These are phyloP conservation scores for Pseudogymnoascus sp. DNA, from an alignment of 2,329 filamentous ascomycete genomes.

Conservation along the genomic window DNA sequence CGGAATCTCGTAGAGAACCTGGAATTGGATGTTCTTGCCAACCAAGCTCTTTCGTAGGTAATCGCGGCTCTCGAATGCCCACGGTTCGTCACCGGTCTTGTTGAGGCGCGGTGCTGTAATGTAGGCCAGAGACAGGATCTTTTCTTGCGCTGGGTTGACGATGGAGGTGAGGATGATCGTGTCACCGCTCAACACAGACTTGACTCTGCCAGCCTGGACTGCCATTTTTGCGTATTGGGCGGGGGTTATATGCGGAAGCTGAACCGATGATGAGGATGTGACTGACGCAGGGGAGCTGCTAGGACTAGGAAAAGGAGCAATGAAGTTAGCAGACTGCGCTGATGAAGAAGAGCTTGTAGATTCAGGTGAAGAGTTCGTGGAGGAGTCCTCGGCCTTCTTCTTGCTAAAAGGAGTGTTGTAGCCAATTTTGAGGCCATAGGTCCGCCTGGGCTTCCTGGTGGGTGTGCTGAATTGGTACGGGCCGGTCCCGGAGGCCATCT, in stretches of 20 bases:
- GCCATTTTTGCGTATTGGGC: slow-evolving; percentile 27
- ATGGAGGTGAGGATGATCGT: slow-evolving; percentile 77
- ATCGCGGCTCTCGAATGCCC: slow-evolving; percentile 90
- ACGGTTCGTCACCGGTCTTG: slow-evolving; percentile 86
- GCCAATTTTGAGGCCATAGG: background rate
- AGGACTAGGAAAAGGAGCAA: slow-evolving; percentile 17
- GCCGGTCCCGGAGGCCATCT: background rate
- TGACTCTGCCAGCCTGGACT: slow-evolving; percentile 62
- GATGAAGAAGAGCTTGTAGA: background rate
- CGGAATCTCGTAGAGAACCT: slow-evolving; percentile 79
- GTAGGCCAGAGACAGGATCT: slow-evolving; percentile 83
- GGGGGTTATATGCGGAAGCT: slow-evolving; percentile 25
- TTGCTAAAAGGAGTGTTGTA: slow-evolving; percentile 4
- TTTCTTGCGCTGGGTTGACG: slow-evolving; percentile 69
- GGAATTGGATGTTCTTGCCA: slow-evolving; percentile 81
- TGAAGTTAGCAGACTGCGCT: slow-evolving; percentile 22
- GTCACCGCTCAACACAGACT: slow-evolving; percentile 90
- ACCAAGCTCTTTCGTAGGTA: slow-evolving; percentile 77
- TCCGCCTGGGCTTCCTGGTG: background rate
- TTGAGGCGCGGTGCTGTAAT: slow-evolving; percentile 80
- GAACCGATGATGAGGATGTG: slow-evolving; percentile 30
- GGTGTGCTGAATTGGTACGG: background rate
- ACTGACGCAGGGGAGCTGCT: slow-evolving; percentile 11
- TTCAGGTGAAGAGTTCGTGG: background rate
- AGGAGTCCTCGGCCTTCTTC: background rate